Evolutionary conservation across 129 eudicot genomes (phyloP), one percentile per base, ranked within the genome.

Genomic region (Logfia minima): DNA sequence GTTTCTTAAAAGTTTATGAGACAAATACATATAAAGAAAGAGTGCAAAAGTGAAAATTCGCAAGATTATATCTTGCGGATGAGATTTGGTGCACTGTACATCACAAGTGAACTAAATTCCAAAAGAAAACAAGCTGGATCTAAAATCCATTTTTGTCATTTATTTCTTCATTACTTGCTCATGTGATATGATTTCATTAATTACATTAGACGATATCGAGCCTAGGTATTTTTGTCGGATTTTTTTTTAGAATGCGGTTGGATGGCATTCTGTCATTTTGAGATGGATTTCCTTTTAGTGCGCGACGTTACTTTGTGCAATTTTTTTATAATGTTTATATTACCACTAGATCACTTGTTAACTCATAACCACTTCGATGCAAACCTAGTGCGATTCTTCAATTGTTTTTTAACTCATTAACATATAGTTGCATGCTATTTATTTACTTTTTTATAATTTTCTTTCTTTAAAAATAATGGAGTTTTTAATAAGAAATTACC

Each of bases 121-220:
- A 80, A 68, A 80, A 74, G 6, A 66, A 59, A 31, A 66, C 79
- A 80, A 74, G 24, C 74, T 80, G 84, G 64, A 67, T 1, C 39
- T 45, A 32, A 56, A 34, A 35, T 61, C 72, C 67, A 35, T 53
- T 28, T 73, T 74, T 67, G 80, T 55, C 71, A 3, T 80, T 74
- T 32, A 63, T 41, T 64, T 22, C 4, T 62, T 80, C 79, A 73
- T 23, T 32, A 62, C 59, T 64, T 22, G 8, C 70, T 55, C 79
- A 80, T 34, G 83, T 80, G 70, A 28, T 39, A 8, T 52, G 53
- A 73, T 70, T 61, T 61, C 39, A 34, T 43, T 60, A 29, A 31
- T 8, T 43, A 70, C 69, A 37, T 68, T 77, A 24, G 26, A n/a
- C n/a, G n/a, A n/a, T n/a, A n/a, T n/a, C n/a, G n/a, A n/a, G n/a